Conservation (phyloP, 1,284 basidiomycete genomes). For the Mycena citricolor region DNA sequence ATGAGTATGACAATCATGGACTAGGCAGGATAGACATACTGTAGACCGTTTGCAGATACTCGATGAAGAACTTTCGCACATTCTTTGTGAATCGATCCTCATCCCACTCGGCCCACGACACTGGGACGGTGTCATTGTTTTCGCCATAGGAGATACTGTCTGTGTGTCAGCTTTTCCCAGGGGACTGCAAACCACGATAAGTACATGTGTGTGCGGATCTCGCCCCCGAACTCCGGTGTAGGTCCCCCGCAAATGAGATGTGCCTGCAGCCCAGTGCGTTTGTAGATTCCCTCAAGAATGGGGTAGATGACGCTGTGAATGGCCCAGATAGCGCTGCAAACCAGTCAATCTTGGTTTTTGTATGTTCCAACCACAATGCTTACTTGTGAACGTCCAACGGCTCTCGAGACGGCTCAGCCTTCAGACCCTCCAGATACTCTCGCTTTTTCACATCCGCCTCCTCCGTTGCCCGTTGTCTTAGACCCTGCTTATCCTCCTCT, state of each 20-base stretch:
- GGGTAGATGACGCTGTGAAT: slow-evolving; percentile 5
- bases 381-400: slow-evolving; percentile 2
- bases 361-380: not conserved
- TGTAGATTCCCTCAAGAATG: slow-evolving; percentile 2
- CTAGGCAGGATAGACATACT: slow-evolving; percentile 6
- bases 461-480: slow-evolving; percentile 1
- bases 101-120: slow-evolving; percentile 9
- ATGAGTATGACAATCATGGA: too few relatives aligned
- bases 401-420: not conserved
- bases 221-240: slow-evolving; percentile 4
- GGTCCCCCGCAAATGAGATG: slow-evolving; percentile 10
- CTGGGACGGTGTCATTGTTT: not conserved
- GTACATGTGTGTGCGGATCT: slow-evolving; percentile 7
- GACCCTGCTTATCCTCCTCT: not conserved
- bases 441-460: not conserved
- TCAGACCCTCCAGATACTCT: not conserved
- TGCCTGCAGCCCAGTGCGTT: slow-evolving; percentile 4
- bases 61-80: slow-evolving; percentile 3
- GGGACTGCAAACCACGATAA: not conserved
- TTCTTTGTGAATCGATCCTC: slow-evolving; percentile 2
- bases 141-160: slow-evolving; percentile 4
- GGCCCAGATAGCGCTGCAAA: slow-evolving; percentile 1
- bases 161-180: not conserved
- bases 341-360: not conserved
- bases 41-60: slow-evolving; percentile 9